These are phyloP conservation scores for Colletotrichum sp. DNA, from an alignment of 2,329 filamentous ascomycete genomes.

Conservation along the genomic window DNA sequence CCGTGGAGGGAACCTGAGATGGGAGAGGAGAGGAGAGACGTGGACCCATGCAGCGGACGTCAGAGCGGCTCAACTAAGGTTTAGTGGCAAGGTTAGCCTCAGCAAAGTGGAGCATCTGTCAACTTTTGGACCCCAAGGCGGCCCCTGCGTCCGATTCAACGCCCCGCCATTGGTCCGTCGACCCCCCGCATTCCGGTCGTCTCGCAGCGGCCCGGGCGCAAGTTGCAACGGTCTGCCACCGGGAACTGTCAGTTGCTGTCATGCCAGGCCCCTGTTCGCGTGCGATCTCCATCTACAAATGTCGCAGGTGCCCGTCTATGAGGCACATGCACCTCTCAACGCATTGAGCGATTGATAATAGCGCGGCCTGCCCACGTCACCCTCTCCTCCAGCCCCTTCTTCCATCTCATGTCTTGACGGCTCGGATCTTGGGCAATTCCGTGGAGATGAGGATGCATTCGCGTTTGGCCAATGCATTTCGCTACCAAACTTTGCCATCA, in stretches of 20 bases:
- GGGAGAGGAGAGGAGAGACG: not conserved
- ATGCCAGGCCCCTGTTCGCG: constrained; percentile 4
- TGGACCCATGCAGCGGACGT: not conserved
- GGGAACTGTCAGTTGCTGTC: not conserved
- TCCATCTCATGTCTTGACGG: not conserved
- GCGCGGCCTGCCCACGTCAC: not conserved
- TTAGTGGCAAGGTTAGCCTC: constrained; percentile 1
- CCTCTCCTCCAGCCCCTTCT: not conserved
- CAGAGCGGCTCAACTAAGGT: constrained; percentile 23
- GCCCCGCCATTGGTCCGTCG: not conserved
- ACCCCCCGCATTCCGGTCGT: not conserved
- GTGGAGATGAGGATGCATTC: not conserved
- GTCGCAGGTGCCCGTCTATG: constrained; percentile 8
- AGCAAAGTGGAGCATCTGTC: not conserved
- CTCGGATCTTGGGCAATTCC: not conserved
- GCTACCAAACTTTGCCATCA: not conserved
- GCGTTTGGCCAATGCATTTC: constrained; percentile 1
- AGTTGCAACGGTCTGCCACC: not conserved
- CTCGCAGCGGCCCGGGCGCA: not conserved
- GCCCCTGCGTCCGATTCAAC: not conserved
- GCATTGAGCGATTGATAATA: not conserved
- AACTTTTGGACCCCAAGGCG: not conserved
- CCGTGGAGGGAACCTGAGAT: not conserved
- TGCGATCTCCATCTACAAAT: not conserved
- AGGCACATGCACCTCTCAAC: not conserved